These are phyloP conservation scores for Chaetomiaceae sp. DNA, from an alignment of 2,329 filamentous ascomycete species.

Conservation along the genomic window DNA sequence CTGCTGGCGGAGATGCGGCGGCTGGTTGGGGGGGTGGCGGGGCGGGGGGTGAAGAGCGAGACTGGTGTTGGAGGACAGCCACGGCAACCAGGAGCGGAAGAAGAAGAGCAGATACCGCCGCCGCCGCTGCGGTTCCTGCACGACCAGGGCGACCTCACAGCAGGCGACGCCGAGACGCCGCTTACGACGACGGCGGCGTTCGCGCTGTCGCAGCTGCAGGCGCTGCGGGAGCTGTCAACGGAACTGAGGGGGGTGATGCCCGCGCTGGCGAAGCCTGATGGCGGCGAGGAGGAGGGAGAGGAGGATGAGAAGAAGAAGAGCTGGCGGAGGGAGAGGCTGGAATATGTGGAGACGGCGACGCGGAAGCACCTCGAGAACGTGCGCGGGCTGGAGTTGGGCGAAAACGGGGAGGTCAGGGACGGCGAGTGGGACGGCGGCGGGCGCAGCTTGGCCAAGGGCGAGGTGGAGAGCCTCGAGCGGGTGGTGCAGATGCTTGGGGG, in stretches of 20 bases:
- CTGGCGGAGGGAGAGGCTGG: conserved; percentile 64
- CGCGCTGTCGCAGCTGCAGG: conserved; percentile 74
- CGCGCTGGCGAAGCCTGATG: conserved; percentile 46
- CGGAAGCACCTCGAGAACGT: conserved; percentile 67
- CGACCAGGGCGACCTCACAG: conserved; percentile 44
- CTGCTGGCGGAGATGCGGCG: conserved; percentile 59
- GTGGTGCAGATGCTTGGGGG: conserved; percentile 41
- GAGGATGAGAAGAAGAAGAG: conserved; percentile 34
- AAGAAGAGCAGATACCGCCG: not conserved
- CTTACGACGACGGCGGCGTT: conserved; percentile 70
- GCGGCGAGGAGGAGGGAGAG: conserved; percentile 21
- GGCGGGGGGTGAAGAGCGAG: conserved; percentile 26
- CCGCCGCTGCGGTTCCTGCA: conserved; percentile 52
- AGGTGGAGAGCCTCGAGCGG: conserved; percentile 53
- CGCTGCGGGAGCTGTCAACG: conserved; percentile 60
- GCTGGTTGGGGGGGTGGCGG: conserved; percentile 28
- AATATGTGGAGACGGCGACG: conserved; percentile 79
- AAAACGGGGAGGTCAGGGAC: conserved; percentile 55
- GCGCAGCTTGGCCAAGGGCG: conserved; percentile 41
- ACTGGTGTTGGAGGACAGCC: not conserved
- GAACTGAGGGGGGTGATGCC: conserved; percentile 60
- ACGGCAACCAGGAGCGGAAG: not conserved
- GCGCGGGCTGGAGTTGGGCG: conserved; percentile 59
- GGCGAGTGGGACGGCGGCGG: conserved; percentile 58
- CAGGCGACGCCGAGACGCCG: conserved; percentile 47